Conservation (phyloP, 106 monocot genomes). For the Dioscorea alata region DNA sequence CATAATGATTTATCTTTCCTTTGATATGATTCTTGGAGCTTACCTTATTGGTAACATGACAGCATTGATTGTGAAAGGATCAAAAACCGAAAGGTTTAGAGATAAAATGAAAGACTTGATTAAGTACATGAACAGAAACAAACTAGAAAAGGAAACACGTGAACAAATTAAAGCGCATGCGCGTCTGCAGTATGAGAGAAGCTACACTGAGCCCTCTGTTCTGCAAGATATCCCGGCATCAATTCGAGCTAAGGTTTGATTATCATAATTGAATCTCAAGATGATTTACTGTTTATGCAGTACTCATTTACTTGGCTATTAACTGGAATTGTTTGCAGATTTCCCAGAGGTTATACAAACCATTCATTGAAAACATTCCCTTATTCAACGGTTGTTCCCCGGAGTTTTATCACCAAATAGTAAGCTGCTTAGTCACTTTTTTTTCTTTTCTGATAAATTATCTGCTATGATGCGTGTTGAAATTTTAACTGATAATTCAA, state of each 20-base stretch:
- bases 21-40: conserved; percentile 94
- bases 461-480: too few relatives aligned
- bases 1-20: conserved; percentile 87
- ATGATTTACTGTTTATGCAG: too few relatives aligned
- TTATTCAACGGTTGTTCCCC: conserved; percentile 85
- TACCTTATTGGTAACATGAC: conserved; percentile 97
- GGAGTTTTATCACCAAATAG: conserved; percentile 92
- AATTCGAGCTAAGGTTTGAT: conserved; percentile 79
- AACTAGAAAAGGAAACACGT: conserved; percentile 62
- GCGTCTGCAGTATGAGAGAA: conserved; percentile 84
- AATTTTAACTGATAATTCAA: too few relatives aligned
- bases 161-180: conserved; percentile 82
- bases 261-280: too few relatives aligned
- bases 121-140: conserved; percentile 86
- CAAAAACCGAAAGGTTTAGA: conserved; percentile 82
- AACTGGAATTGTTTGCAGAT: conserved; percentile 38
- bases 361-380: conserved; percentile 56
- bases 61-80: conserved; percentile 92
- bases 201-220: conserved; percentile 68
- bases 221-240: conserved; percentile 80
- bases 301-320: background rate
- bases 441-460: background rate
- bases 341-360: conserved; percentile 72
- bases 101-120: conserved; percentile 92
- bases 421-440: conserved; percentile 23